Evolutionary conservation across 2,329 filamentous ascomycete species (phyloP), one percentile per base, ranked within the genome.

Genomic region (Delphinella strobiligena): DNA sequence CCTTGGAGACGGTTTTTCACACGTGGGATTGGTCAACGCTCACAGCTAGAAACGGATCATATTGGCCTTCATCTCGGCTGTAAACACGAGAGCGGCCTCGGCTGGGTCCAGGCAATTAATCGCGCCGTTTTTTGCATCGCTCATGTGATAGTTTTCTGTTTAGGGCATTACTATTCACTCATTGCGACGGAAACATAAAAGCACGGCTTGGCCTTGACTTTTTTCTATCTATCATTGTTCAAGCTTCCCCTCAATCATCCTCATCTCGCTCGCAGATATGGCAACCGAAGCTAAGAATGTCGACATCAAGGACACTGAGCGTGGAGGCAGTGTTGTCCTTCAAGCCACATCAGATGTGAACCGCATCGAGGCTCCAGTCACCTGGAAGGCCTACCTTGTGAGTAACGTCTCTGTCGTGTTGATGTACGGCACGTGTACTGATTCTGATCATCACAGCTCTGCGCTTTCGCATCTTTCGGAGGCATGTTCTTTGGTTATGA

Each of bases 401-500:
- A 27, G 7, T 27, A 52, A 53, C 46, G 46, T 55, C n/a, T 41
- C 46, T 31, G 45, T n/a, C 5, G 7, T 18, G n/a, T n/a, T 33
- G 7, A 7, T 14, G n/a, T 9, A 33, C 5, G 31, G 14, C 31
- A n/a, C n/a, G 7, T 7, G 14, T 7, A n/a, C 31, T 33, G 31
- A 33, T 39, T 27, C 12, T 27, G 12, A 27, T 12, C 7, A 12
- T 64, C 63, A 44, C 47, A 63, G 19, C 54, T 68, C 17, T 67
- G 64, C 49, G 62, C 62, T 24, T 68, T 67, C 42, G 65, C 64
- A 3, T 61, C 65, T n/a, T 67, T 68, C 46, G 66, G 66, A 45
- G 65, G 66, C 49, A 81, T 84, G 62, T 80, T 85, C 66, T 82
- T 85, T 61, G 82, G 82, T 36, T 87, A 82, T 61, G 82, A 86